Evolutionary conservation across 495 filamentous ascomycete genomes (phyloP).

Genomic region (Penicillium malachiteum): DNA sequence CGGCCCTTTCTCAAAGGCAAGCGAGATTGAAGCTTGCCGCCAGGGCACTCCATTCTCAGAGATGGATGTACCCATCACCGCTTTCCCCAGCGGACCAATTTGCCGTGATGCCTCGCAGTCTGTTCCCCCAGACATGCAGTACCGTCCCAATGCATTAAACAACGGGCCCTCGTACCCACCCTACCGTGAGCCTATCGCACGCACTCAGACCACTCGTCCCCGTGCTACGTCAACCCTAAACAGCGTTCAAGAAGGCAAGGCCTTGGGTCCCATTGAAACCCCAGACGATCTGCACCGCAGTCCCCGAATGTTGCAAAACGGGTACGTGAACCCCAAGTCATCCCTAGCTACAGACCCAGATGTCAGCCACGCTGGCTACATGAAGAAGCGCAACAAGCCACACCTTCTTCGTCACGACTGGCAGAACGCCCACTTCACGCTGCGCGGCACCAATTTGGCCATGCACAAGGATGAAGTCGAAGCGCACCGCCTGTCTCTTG

Average conservation of each 20-base stretch:
- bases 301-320: no score
- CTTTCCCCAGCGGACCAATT: conserved; percentile 65
- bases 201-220: no score
- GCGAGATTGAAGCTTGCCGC: conserved; percentile 12
- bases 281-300: conserved; percentile 24
- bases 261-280: conserved; percentile 30
- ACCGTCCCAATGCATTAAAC: no score
- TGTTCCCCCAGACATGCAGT: conserved; percentile 88
- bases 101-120: conserved; percentile 76
- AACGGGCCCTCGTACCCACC: no score
- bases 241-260: conserved; percentile 17
- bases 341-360: conserved; percentile 11
- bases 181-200: no score
- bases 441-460: conserved; percentile 77
- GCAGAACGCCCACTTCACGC: conserved; percentile 84
- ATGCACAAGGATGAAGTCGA: conserved; percentile 70
- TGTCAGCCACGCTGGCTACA: conserved; percentile 73
- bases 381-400: conserved; percentile 93
- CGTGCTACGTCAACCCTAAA: conserved; percentile 1
- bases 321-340: conserved; percentile 6
- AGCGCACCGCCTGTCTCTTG: conserved; percentile 43
- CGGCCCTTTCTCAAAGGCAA: no score
- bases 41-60: conserved; percentile 69
- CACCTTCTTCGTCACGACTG: conserved; percentile 89
- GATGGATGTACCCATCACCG: conserved; percentile 83